Conservation (phyloP, 73 alveolate genomes). For the Effrenium voratum region DNA sequence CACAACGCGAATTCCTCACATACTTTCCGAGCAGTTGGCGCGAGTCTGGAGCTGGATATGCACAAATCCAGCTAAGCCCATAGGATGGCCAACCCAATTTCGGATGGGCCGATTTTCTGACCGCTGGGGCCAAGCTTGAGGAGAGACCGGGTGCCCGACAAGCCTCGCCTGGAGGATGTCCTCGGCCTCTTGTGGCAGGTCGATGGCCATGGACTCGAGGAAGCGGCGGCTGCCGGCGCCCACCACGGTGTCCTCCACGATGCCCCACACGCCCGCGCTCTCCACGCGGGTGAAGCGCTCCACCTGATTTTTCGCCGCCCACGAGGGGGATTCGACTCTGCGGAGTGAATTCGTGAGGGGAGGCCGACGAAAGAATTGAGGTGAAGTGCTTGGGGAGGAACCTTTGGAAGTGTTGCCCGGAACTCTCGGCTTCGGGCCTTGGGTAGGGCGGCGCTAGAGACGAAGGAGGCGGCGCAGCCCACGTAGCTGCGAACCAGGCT, state of each 20-base stretch:
- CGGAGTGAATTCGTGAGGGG: no score
- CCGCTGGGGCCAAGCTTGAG: no score
- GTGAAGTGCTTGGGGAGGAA: neutral
- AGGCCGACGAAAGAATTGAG: no score
- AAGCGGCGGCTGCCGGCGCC: constrained; percentile 90
- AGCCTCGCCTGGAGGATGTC: neutral
- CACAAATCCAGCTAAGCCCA: no score
- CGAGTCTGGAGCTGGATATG: no score
- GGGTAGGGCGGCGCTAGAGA: constrained; percentile 25
- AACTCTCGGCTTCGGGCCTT: neutral
- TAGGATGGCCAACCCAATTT: no score
- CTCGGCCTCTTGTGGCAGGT: constrained; percentile 18
- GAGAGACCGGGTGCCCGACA: no score
- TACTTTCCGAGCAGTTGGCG: no score
- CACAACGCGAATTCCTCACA: no score
- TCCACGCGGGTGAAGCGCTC: constrained; percentile 73
- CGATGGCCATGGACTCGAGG: constrained; percentile 63
- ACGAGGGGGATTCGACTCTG: neutral
- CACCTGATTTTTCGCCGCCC: neutral
- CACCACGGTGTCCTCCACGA: constrained; percentile 16
- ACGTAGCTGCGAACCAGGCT: constrained; percentile 50
- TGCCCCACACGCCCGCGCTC: constrained; percentile 74
- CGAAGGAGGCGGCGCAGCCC: constrained; percentile 77
- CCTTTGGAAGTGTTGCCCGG: neutral
- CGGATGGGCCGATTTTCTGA: no score